A percentile compares a stretch with the other conserved stretches of the same genome.
Conservation (phyloP, 495 filamentous ascomycete genomes). For the Trichocladium uniseriatum region DNA sequence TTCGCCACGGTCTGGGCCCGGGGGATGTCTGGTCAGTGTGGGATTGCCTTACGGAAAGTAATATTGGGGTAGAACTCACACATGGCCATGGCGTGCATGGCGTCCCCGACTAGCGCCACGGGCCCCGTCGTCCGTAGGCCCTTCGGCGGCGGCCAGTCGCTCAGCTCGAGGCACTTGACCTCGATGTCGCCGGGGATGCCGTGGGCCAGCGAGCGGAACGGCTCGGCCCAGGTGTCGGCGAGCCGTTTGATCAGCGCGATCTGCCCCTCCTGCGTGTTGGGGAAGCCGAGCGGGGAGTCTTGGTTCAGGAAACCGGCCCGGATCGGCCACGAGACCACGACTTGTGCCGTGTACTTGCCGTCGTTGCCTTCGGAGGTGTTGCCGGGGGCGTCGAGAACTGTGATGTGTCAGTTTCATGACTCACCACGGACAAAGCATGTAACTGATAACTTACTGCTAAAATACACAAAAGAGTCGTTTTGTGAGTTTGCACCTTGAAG, state of each 20-base stretch:
- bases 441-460: slow-evolving; percentile 23
- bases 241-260: slow-evolving; percentile 45
- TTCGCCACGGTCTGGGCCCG: slow-evolving; percentile 31
- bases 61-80: slow-evolving; percentile 39
- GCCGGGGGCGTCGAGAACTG: slow-evolving; percentile 28
- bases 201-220: slow-evolving; percentile 41
- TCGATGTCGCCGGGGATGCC: slow-evolving; percentile 39
- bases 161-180: slow-evolving; percentile 42
- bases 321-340: slow-evolving; percentile 46
- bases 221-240: slow-evolving; percentile 46
- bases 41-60: not conserved
- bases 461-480: slow-evolving; percentile 41
- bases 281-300: slow-evolving; percentile 26
- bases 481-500: slow-evolving; percentile 51
- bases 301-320: slow-evolving; percentile 20
- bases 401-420: not conserved
- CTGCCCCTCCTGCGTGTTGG: slow-evolving; percentile 31
- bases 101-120: slow-evolving; percentile 50
- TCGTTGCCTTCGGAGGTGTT: slow-evolving; percentile 8
- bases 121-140: slow-evolving; percentile 24
- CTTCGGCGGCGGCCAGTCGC: slow-evolving; percentile 44
- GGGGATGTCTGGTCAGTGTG: too few species aligned
- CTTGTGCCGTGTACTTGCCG: slow-evolving; percentile 33
- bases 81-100: slow-evolving; percentile 53
- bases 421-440: too few species aligned